Evolutionary conservation across 768 basidiomycete species (phyloP).

Genomic region (Postia placenta): DNA sequence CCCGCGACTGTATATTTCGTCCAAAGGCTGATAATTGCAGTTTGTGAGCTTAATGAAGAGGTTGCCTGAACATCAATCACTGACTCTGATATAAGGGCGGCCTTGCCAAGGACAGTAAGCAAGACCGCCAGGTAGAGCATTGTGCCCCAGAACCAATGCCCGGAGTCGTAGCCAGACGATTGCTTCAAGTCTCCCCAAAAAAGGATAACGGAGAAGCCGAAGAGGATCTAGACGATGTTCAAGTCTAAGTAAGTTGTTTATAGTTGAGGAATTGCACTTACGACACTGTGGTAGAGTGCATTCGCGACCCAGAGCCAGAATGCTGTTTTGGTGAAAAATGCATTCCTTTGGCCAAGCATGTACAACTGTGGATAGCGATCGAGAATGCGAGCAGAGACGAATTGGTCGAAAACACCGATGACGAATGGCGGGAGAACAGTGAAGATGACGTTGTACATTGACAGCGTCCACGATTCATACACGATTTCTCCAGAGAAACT

Average conservation of each 20-base stretch:
- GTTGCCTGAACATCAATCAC: too few species aligned
- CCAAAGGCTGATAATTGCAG: constrained; percentile 67
- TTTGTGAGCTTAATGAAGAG: too few species aligned
- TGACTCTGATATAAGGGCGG: constrained; percentile 94
- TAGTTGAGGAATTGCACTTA: constrained; percentile 30
- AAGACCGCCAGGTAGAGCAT: constrained; percentile 91
- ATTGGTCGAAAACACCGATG: constrained; percentile 97
- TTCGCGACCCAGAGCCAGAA: constrained; percentile 93
- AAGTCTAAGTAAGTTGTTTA: constrained; percentile 2
- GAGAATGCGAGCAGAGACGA: constrained; percentile 92
- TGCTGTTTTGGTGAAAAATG: constrained; percentile 84
- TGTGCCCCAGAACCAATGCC: constrained; percentile 99
- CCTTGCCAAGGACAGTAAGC: constrained; percentile 94
- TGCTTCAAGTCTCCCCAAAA: constrained; percentile 93
- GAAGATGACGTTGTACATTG: constrained; percentile 94
- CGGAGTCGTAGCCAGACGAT: constrained; percentile 73
- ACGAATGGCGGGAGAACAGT: constrained; percentile 95
- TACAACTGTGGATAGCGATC: constrained; percentile 98
- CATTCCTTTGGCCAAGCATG: constrained; percentile 88
- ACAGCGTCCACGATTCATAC: constrained; percentile 98
- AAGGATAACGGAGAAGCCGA: constrained; percentile 79
- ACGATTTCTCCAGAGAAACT: constrained; percentile 99
- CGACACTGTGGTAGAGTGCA: constrained; percentile 85
- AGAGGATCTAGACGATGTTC: constrained; percentile 58
- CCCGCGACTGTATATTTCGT: constrained; percentile 97